phyloP scores from a whole-genome alignment of 345 rosid genomes.

The Bruguiera parviflora region DNA sequence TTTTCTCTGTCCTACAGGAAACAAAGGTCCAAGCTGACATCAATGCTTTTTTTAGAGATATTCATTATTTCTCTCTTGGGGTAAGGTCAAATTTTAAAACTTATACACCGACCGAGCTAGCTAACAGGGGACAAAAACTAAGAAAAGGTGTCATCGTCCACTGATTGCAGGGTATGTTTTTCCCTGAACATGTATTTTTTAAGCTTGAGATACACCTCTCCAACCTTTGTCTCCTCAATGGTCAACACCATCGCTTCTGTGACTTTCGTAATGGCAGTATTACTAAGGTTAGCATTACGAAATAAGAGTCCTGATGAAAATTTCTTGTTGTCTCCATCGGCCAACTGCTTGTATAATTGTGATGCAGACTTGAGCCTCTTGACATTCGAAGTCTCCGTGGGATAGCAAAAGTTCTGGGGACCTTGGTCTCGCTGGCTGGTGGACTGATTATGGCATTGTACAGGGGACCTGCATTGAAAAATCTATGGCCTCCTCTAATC shows the following conservation, averaged over 20 bases:
- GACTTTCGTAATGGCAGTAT: slow-evolving; percentile 29
- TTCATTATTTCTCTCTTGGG: slow-evolving; percentile 62
- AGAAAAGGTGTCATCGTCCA: background rate
- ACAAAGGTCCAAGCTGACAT: slow-evolving; percentile 52
- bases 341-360: background rate
- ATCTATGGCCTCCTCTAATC: slow-evolving; percentile 38
- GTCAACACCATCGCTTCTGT: slow-evolving; percentile 26
- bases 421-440: slow-evolving; percentile 48
- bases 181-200: slow-evolving; percentile 31
- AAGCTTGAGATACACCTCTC: slow-evolving; percentile 33
- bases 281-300: slow-evolving; percentile 18
- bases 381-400: slow-evolving; percentile 51
- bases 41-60: slow-evolving; percentile 53
- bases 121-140: background rate
- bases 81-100: slow-evolving; percentile 25
- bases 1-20: slow-evolving; percentile 36
- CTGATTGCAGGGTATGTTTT: slow-evolving; percentile 46
- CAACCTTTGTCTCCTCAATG: slow-evolving; percentile 34
- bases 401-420: slow-evolving; percentile 53
- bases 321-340: background rate
- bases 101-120: background rate
- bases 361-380: slow-evolving; percentile 48
- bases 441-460: slow-evolving; percentile 54
- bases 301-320: background rate
- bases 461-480: slow-evolving; percentile 47